Evolutionary conservation across 2,329 filamentous ascomycete species (phyloP).

Genomic region (Aspergillus sp.): DNA sequence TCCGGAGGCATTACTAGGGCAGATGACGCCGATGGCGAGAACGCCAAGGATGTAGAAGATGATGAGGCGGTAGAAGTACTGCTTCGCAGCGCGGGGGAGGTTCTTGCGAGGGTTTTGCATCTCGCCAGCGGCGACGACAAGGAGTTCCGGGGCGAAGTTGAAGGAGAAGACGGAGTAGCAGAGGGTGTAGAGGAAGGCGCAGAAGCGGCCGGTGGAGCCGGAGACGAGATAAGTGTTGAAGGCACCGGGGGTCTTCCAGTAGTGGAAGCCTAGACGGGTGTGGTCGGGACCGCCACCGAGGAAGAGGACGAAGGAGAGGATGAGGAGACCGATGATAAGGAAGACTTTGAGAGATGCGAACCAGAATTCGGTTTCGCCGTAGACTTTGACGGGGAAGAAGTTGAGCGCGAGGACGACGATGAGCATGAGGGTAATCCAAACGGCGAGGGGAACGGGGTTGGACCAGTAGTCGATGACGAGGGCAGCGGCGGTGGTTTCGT

Average conservation of each 20-base stretch:
- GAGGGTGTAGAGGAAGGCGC: conserved; percentile 65
- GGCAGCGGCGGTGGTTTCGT: conserved; percentile 67
- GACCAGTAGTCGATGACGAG: conserved; percentile 58
- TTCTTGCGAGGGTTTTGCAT: conserved; percentile 67
- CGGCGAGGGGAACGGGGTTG: conserved; percentile 51
- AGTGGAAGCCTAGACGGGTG: conserved; percentile 69
- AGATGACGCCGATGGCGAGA: conserved; percentile 67
- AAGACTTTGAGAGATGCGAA: conserved; percentile 9
- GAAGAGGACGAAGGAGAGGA: conserved; percentile 77
- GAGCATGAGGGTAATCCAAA: conserved; percentile 62
- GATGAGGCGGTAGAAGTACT: conserved; percentile 74
- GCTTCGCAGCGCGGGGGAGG: conserved; percentile 73
- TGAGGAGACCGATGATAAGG: conserved; percentile 7
- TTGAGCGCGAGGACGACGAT: conserved; percentile 54
- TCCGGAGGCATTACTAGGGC: conserved; percentile 64
- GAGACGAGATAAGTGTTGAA: conserved; percentile 65
- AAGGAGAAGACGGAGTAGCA: conserved; percentile 68
- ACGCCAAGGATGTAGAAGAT: conserved; percentile 73
- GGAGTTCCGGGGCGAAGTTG: conserved; percentile 62
- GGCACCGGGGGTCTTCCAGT: conserved; percentile 63
- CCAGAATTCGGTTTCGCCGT: conserved; percentile 22
- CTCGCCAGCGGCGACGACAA: conserved; percentile 63
- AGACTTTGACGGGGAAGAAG: conserved; percentile 57
- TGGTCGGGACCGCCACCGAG: conserved; percentile 73
- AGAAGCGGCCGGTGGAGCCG: conserved; percentile 60